Percentiles rank a stretch among this genome's conserved stretches.
These are phyloP conservation scores for Phytopythium vexans DNA, from an alignment of 352 stramenopile species.

Conservation along the genomic window DNA sequence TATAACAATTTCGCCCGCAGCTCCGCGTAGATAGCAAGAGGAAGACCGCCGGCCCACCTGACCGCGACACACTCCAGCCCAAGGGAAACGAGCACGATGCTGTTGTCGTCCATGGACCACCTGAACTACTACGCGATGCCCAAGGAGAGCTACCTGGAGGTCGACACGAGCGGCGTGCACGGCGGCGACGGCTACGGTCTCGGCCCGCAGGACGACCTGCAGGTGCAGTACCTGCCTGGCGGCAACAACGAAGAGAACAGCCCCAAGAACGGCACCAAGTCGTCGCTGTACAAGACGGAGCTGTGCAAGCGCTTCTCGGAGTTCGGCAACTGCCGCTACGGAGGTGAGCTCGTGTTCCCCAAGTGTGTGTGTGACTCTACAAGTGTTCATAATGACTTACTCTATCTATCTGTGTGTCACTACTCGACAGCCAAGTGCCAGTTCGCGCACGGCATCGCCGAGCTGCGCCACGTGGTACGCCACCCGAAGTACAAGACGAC, in stretches of 20 bases:
- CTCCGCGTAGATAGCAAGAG: neutral
- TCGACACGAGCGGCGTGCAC: conserved; percentile 35
- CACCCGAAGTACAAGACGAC: conserved; percentile 92
- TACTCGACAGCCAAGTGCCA: conserved; percentile 73
- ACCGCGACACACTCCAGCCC: neutral
- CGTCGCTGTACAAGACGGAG: conserved; percentile 86
- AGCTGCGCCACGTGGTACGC: conserved; percentile 81
- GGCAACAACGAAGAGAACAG: conserved; percentile 69
- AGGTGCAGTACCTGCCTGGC: conserved; percentile 26
- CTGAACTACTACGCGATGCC: conserved; percentile 81
- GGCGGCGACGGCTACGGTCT: conserved; percentile 1
- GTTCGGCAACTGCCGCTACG: conserved; percentile 85
- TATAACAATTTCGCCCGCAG: too few species aligned
- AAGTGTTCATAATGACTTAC: conserved; percentile 3
- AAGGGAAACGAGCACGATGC: conserved; percentile 29
- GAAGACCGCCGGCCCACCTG: neutral
- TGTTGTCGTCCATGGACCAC: conserved; percentile 81
- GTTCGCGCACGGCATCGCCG: conserved; percentile 77
- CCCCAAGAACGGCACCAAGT: conserved; percentile 83
- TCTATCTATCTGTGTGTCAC: conserved; percentile 2
- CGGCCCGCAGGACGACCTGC: neutral
- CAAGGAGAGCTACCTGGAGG: conserved; percentile 70
- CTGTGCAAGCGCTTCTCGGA: conserved; percentile 86
- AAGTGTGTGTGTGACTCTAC: neutral
- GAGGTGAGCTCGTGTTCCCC: conserved; percentile 29